Conservation (phyloP, 1,139 yeast species). For the Lodderomyces theae region DNA sequence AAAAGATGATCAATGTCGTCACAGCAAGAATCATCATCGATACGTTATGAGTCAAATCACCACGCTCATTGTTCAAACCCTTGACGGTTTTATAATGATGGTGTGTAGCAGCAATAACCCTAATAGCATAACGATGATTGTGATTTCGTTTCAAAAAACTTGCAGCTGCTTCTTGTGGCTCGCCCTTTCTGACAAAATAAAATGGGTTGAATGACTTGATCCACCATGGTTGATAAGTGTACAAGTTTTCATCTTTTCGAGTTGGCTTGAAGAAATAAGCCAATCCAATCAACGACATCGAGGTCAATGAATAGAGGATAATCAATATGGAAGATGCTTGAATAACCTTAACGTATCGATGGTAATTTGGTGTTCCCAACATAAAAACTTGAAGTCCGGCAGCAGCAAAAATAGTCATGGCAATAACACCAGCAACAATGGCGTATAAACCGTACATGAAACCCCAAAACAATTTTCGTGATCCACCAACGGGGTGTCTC, state of each 20-base stretch:
- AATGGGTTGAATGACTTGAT: constrained; percentile 58
- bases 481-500: constrained; percentile 79
- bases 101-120: constrained; percentile 48
- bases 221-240: constrained; percentile 80
- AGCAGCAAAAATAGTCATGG: constrained; percentile 68
- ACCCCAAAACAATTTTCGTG: constrained; percentile 51
- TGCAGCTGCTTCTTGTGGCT: constrained; percentile 48
- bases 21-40: constrained; percentile 47
- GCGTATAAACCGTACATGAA: constrained; percentile 52
- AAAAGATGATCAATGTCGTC: constrained; percentile 52
- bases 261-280: constrained; percentile 62
- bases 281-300: constrained; percentile 46
- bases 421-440: constrained; percentile 56
- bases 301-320: constrained; percentile 56
- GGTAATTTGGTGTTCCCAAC: constrained; percentile 43
- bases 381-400: constrained; percentile 62
- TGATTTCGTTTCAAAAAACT: constrained; percentile 49
- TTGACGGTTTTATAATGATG: constrained; percentile 43
- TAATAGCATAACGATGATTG: constrained; percentile 49
- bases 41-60: constrained; percentile 47
- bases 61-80: constrained; percentile 44
- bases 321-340: constrained; percentile 58
- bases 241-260: constrained; percentile 47
- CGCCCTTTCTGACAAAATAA: constrained; percentile 52
- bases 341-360: constrained; percentile 55